Conservation (phyloP, 371 early-diverging fungal species). For the Blakeslea trispora region DNA sequence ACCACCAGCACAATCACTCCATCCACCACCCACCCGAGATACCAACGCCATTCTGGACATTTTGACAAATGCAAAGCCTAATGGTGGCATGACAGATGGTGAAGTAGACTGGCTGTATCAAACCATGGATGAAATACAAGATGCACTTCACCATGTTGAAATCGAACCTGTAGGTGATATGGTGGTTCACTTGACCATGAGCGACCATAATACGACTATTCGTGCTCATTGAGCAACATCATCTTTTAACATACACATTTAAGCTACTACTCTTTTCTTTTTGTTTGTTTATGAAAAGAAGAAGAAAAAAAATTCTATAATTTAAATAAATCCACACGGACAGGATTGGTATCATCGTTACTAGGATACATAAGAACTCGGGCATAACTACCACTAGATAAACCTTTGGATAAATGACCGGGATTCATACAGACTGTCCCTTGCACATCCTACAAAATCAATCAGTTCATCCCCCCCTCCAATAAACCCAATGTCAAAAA, state of each 20-base stretch:
- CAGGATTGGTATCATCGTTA: constrained; percentile 31
- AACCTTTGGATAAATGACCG: constrained; percentile 64
- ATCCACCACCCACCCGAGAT: not conserved
- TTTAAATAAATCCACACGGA: constrained; percentile 65
- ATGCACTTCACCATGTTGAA: constrained; percentile 44
- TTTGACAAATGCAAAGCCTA: constrained; percentile 22
- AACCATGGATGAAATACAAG: constrained; percentile 46
- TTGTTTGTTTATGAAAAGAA: no score
- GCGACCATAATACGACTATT: constrained; percentile 21
- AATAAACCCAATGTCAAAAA: no score
- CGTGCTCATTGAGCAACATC: constrained; percentile 23
- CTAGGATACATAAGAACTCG: constrained; percentile 68
- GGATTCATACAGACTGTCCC: constrained; percentile 82
- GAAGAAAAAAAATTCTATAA: constrained; percentile 31
- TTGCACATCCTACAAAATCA: constrained; percentile 44
- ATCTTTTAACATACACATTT: no score
- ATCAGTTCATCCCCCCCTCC: not conserved
- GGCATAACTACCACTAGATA: constrained; percentile 77
- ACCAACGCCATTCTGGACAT: constrained; percentile 20
- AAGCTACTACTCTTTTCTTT: no score
- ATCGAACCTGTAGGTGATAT: constrained; percentile 51
- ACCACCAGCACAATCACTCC: not conserved
- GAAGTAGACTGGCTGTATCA: constrained; percentile 43
- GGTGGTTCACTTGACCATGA: constrained; percentile 51
- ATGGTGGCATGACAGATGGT: constrained; percentile 31